Conservation (phyloP, 768 basidiomycete species). For the Trametes maxima region DNA sequence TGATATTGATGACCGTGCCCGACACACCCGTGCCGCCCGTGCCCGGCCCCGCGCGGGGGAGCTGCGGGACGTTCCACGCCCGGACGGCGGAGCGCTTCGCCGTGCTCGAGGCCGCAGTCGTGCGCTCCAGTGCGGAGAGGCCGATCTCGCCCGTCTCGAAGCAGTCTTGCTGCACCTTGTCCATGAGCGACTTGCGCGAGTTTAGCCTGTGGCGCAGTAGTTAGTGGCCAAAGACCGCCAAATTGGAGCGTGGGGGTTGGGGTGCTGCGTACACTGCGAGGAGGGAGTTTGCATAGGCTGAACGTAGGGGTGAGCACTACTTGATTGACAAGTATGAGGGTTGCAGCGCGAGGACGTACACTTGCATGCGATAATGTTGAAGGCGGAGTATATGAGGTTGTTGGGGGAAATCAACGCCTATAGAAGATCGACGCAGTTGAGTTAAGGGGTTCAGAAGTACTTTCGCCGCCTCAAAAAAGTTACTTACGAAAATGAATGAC, state of each 20-base stretch:
- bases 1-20: background rate
- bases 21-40: background rate
- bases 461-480: no score
- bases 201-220: background rate
- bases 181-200: constrained; percentile 9
- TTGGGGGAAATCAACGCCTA: background rate
- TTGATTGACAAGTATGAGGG: background rate
- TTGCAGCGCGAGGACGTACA: background rate
- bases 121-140: background rate
- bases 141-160: background rate
- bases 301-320: background rate
- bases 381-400: constrained; percentile 4
- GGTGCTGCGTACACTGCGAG: constrained; percentile 16
- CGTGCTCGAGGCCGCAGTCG: background rate
- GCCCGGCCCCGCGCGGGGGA: background rate
- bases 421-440: background rate
- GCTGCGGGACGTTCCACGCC: constrained; percentile 15
- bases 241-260: no score
- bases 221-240: background rate
- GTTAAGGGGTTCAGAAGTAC: no score
- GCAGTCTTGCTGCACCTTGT: constrained; percentile 5
- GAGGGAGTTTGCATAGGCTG: constrained; percentile 15
- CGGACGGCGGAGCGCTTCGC: background rate
- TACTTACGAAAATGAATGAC: constrained; percentile 3
- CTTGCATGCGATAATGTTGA: constrained; percentile 11